These are phyloP conservation scores for Colletotrichum tanaceti DNA, from an alignment of 2,329 filamentous ascomycete genomes.

Conservation along the genomic window DNA sequence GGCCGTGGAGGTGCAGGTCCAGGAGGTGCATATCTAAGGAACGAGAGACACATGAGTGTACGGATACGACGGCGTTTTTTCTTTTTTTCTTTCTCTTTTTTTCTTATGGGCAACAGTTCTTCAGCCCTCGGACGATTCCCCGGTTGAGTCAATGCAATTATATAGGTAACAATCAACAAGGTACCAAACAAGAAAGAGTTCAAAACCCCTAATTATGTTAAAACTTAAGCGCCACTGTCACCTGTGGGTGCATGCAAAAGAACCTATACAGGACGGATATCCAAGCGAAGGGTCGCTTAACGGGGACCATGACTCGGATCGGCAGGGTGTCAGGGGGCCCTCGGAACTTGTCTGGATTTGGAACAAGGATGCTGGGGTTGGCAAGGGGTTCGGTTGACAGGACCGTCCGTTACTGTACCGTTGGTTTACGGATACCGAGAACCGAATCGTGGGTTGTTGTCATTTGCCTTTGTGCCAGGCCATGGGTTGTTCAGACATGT, in stretches of 20 bases:
- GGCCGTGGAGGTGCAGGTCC: conserved; percentile 31
- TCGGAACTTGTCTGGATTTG: not conserved
- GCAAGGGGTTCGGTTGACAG: conserved; percentile 18
- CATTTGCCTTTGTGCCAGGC: not conserved
- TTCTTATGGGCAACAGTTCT: conserved; percentile 5
- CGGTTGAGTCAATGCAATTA: not conserved
- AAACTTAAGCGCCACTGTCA: no score
- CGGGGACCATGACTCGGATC: conserved; percentile 17
- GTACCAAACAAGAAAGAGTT: not conserved
- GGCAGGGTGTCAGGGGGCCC: not conserved
- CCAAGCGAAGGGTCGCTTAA: not conserved
- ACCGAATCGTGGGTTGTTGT: not conserved
- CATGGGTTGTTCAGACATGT: not conserved
- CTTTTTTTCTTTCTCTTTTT: not conserved
- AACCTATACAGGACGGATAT: no score
- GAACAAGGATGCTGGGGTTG: not conserved
- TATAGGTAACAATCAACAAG: not conserved
- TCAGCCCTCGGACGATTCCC: conserved; percentile 17
- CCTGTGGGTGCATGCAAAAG: not conserved
- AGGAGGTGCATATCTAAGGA: conserved; percentile 23
- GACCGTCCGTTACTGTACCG: not conserved
- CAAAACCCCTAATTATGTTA: no score
- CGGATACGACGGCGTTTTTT: not conserved
- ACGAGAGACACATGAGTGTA: not conserved
- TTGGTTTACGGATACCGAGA: not conserved